Conservation (phyloP, 495 filamentous ascomycete genomes). For the Talaromyces stipitatus region DNA sequence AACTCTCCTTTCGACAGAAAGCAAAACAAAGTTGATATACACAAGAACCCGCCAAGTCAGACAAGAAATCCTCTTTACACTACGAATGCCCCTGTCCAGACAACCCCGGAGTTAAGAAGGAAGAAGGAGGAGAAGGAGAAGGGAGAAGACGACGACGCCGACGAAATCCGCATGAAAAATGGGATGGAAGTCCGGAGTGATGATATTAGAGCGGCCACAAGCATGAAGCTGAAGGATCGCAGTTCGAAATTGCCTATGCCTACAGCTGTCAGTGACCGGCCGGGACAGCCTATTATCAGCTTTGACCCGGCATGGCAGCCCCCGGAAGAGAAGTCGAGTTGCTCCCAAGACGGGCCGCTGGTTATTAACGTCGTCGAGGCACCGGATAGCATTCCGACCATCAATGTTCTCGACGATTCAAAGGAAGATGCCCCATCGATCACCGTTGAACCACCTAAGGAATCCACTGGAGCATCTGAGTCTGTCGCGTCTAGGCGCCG, state of each 20-base stretch:
- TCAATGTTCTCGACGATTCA: slow-evolving; percentile 49
- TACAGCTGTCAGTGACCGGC: slow-evolving; percentile 74
- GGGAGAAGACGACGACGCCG: slow-evolving; percentile 3
- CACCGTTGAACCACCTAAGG: background rate
- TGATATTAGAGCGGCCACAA: slow-evolving; percentile 85
- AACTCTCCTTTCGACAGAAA: slow-evolving; percentile 44
- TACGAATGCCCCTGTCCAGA: slow-evolving; percentile 45
- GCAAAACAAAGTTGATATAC: slow-evolving; percentile 61
- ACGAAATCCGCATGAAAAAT: slow-evolving; percentile 49
- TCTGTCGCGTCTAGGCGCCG: background rate
- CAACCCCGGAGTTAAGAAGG: slow-evolving; percentile 13
- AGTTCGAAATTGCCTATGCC: slow-evolving; percentile 80
- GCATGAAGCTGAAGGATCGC: slow-evolving; percentile 75
- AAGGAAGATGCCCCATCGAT: slow-evolving; percentile 3
- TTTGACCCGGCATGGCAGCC: slow-evolving; percentile 79
- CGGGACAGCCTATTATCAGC: slow-evolving; percentile 86
- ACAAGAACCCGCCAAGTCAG: slow-evolving; percentile 69
- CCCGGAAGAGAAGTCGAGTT: slow-evolving; percentile 20
- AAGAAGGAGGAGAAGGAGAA: background rate
- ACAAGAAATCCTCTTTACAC: slow-evolving; percentile 67
- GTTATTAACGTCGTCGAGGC: slow-evolving; percentile 47
- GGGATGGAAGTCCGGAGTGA: slow-evolving; percentile 76
- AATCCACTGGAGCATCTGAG: background rate
- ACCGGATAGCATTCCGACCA: slow-evolving; percentile 47
- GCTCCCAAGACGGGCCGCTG: slow-evolving; percentile 19